Evolutionary conservation across 805 yeast genomes (phyloP), one percentile per base, ranked within the genome.

Genomic region (Grigorovia jiainica): DNA sequence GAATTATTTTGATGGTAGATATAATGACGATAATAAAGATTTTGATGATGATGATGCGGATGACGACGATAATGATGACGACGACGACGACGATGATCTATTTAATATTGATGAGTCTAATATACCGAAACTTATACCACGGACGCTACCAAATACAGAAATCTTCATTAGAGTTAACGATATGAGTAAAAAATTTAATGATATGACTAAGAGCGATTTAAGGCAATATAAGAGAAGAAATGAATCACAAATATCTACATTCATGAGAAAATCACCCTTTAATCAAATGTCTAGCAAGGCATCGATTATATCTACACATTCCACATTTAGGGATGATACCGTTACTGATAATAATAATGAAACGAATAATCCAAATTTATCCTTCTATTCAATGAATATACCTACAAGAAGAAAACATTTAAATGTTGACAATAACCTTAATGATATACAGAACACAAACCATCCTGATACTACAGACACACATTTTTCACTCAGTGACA

Each of bases 71-170:
- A 32, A 33, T 5, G 39, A 41, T 32, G 43, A 41, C 5, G 40
- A 37, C 24, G 10, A 36, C 15, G 30, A 41, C 20, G 36, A 36
- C 9, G 40, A 36, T n/a, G 44, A 31, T 18, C 11, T 13, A 4
- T 18, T 20, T n/a, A n/a, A n/a, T 23, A 30, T 18, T 11, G 32
- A 27, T 34, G 29, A 31, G 9, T 13, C 17, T 4, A 17, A 18
- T 16, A 20, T 32, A 9, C 21, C 38, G 10, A 40, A 21, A 36
- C 17, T 37, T 5, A 19, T 36, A 2, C 37, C 44, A n/a, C 31
- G 44, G 24, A 41, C 44, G 7, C 15, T 41, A 23, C 44, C 44
- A 6, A 38, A 41, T 18, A 41, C 40, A 7, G 40, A 36, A 18
- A 23, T 41, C 13, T 32, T 36, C 19, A 29, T 38, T 17, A 27